Evolutionary conservation across 306 rosid genomes (phyloP).

Genomic region (Lathyrus tuberosus): DNA sequence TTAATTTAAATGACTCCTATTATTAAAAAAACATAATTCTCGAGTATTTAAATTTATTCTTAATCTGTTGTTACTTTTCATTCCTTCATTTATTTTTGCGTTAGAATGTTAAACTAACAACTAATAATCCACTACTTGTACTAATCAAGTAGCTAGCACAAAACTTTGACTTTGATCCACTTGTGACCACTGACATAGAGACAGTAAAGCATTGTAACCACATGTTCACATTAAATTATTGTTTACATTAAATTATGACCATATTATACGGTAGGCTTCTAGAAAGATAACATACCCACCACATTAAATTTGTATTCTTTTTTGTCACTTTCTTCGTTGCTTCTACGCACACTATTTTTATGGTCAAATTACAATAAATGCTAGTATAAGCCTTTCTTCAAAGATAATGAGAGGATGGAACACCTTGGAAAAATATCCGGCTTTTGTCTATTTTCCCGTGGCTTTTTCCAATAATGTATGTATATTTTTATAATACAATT

Average conservation of each 20-base stretch:
- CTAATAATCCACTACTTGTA: too few relatives aligned
- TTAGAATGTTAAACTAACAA: too few relatives aligned
- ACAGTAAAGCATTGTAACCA: slow-evolving; percentile 14
- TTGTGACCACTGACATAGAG: slow-evolving; percentile 7
- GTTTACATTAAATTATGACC: background rate
- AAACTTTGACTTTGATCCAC: slow-evolving; percentile 41
- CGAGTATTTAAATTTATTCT: too few relatives aligned
- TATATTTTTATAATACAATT: background rate
- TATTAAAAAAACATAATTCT: too few relatives aligned
- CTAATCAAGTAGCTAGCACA: background rate
- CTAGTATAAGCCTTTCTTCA: background rate
- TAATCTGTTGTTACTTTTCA: too few relatives aligned
- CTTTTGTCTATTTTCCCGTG: slow-evolving; percentile 10
- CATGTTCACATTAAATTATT: background rate
- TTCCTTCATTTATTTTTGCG: too few relatives aligned
- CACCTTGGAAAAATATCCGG: background rate
- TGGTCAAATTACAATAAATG: slow-evolving; percentile 13
- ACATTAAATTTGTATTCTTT: slow-evolving; percentile 17
- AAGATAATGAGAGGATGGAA: background rate
- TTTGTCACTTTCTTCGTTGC: background rate
- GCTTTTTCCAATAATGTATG: background rate
- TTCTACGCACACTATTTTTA: background rate
- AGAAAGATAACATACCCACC: background rate
- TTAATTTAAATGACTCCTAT: too few relatives aligned
- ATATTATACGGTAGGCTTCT: slow-evolving; percentile 14